Evolutionary conservation across 164 flowering plant species (phyloP).

Genomic region (Piper betle): DNA sequence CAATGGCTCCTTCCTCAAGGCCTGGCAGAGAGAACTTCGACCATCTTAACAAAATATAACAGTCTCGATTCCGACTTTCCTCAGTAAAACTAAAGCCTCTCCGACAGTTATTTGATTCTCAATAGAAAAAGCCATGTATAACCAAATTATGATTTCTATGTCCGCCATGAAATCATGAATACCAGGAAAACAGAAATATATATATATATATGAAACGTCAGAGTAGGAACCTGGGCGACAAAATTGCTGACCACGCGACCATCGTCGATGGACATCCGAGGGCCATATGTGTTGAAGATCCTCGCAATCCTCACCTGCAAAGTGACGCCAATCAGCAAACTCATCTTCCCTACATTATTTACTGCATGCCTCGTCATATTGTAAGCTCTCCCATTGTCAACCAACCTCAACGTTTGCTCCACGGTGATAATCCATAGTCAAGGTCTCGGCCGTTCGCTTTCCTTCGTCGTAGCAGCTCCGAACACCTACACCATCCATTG

Average conservation of each 20-base stretch:
- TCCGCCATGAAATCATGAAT: too few species aligned
- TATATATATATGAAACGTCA: neutral
- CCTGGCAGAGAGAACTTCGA: slow-evolving; percentile 29
- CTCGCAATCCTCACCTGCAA: slow-evolving; percentile 89
- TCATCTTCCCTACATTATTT: too few species aligned
- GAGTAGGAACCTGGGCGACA: slow-evolving; percentile 68
- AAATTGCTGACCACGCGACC: slow-evolving; percentile 96
- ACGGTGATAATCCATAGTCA: slow-evolving; percentile 87
- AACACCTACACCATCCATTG: slow-evolving; percentile 38
- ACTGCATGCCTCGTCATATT: too few species aligned
- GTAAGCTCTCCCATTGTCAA: too few species aligned
- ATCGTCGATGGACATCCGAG: slow-evolving; percentile 95
- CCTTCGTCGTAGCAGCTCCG: slow-evolving; percentile 96
- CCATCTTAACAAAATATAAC: neutral
- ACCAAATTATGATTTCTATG: too few species aligned
- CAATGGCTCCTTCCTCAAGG: slow-evolving; percentile 85
- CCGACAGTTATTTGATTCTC: too few species aligned
- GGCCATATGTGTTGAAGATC: slow-evolving; percentile 93
- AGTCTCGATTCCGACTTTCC: neutral
- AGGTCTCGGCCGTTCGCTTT: slow-evolving; percentile 82
- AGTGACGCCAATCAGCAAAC: too few species aligned
- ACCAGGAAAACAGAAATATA: neutral
- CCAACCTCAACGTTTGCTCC: slow-evolving; percentile 76
- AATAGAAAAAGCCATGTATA: too few species aligned
- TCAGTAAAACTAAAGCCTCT: neutral